A percentile compares a stretch with the other conserved stretches of the same genome.
Conservation (phyloP, 371 early-diverging fungal genomes). For the Apophysomyces trapeziformis region DNA sequence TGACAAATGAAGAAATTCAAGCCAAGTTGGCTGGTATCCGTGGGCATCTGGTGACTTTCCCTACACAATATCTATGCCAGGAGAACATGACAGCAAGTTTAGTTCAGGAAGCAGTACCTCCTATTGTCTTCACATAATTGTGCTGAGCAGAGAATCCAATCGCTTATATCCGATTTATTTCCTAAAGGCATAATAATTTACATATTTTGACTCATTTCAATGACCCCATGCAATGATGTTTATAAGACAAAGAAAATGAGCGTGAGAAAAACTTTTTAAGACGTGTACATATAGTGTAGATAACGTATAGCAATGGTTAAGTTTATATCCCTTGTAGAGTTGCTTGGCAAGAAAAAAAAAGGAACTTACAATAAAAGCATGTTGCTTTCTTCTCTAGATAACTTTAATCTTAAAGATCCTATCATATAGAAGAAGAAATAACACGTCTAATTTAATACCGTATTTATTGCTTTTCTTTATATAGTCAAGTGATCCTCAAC, state of each 20-base stretch:
- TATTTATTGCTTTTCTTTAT: background rate
- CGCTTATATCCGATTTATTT: too few species aligned
- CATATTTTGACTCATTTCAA: too few species aligned
- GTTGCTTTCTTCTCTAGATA: too few species aligned
- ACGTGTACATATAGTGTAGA: background rate
- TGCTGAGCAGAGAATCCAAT: too few species aligned
- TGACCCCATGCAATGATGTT: background rate
- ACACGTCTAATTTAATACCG: too few species aligned
- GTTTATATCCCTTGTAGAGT: background rate
- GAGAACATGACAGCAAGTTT: slow-evolving; percentile 68
- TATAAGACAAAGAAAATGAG: background rate
- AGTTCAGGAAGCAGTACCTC: slow-evolving; percentile 57
- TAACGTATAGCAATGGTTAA: background rate
- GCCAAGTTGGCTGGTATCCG: slow-evolving; percentile 38
- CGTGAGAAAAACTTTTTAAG: background rate
- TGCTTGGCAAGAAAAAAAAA: background rate
- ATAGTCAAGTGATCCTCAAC: background rate
- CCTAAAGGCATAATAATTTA: too few species aligned
- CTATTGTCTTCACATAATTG: slow-evolving; percentile 49
- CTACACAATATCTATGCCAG: slow-evolving; percentile 69
- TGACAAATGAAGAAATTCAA: slow-evolving; percentile 39
- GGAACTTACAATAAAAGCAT: background rate
- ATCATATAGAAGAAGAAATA: too few species aligned
- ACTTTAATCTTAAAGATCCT: too few species aligned
- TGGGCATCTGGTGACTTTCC: slow-evolving; percentile 72